Conservation (phyloP, 2,329 filamentous ascomycete genomes). For the Mariannaea sp. region DNA sequence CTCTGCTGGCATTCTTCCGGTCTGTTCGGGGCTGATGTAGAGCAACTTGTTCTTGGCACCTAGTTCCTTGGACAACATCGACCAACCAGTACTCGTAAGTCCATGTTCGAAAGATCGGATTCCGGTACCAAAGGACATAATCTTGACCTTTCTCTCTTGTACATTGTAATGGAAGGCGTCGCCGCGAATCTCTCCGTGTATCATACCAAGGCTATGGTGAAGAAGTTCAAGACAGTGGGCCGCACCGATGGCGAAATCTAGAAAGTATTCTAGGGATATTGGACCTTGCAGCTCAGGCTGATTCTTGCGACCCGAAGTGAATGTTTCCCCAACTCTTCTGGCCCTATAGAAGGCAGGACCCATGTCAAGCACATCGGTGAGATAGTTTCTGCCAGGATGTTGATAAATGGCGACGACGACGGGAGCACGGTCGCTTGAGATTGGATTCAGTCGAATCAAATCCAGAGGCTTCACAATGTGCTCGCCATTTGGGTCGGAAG, state of each 20-base stretch:
- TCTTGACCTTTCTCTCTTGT: constrained; percentile 72
- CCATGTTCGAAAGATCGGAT: constrained; percentile 89
- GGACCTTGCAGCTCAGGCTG: constrained; percentile 58
- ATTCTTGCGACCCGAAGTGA: constrained; percentile 50
- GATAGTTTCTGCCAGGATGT: constrained; percentile 73
- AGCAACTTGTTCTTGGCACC: constrained; percentile 88
- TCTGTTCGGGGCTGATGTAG: constrained; percentile 94
- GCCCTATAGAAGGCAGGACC: constrained; percentile 74
- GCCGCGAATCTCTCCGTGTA: constrained; percentile 88
- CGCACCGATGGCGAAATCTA: constrained; percentile 90
- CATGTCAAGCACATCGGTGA: constrained; percentile 73
- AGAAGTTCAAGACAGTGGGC: constrained; percentile 85
- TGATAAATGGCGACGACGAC: constrained; percentile 83
- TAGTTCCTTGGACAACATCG: constrained; percentile 76
- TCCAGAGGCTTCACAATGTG: constrained; percentile 85
- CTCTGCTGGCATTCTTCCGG: constrained; percentile 88
- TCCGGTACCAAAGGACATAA: constrained; percentile 86
- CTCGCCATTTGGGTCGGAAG: constrained; percentile 71
- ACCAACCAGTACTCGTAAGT: constrained; percentile 85
- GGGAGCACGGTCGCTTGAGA: constrained; percentile 70
- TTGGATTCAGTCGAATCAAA: constrained; percentile 70
- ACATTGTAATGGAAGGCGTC: constrained; percentile 89
- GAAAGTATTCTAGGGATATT: constrained; percentile 75
- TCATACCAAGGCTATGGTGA: constrained; percentile 84
- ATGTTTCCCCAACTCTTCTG: constrained; percentile 56